Base-by-base conservation (phyloP, 495 filamentous ascomycete species). In the Daldinia childiae region DNA sequence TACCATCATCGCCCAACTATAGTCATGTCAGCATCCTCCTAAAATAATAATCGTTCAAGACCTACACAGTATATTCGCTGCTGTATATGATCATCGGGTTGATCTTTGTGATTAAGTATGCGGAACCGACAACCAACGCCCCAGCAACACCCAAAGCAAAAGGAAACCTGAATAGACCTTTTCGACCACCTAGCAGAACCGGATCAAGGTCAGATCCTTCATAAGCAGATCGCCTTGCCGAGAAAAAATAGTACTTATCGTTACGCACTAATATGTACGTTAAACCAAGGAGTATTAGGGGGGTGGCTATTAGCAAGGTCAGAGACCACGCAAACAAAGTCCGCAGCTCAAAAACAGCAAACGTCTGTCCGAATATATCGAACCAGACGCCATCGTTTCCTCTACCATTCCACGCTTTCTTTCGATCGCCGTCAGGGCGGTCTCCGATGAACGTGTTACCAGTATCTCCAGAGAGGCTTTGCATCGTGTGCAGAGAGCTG, bases 51-150 rank as follows among this genome's bases (percentile, higher is more conserved):
- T 41, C 64, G 78, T 32, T 36, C 6, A 11, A 12, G 0, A 78
- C 83, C 76, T 82, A 87, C 79, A 98, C 92, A 2, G 92, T 86
- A 70, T 94, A 97, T 66, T 88, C 85, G 72, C 90, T 94, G 78
- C 93, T 92, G 79, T 97, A 95, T 17, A 95, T 81, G 70, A 98
- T 92, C 66, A 90, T 85, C 3, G 94, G 94, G 74, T 99, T 98
- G 75, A 94, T 76, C 79, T 93, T 96, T 26, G 84, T 86, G 39
- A 96, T 70, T 69, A 98, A 79, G 73, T 91, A 93, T 9, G 91
- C 92, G 62, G 92, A 79, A 1, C 87, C 93, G n/a, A 95, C 78
- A 1, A 89, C 85, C 11, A 91, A 84, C 3, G 85, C 91, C 0
- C 88, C 90, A 6, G 94, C 88, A 19, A 92, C 81, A 26, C 84